Evolutionary conservation across 2,329 filamentous ascomycete species (phyloP).

Genomic region (Thelonectria discophora): DNA sequence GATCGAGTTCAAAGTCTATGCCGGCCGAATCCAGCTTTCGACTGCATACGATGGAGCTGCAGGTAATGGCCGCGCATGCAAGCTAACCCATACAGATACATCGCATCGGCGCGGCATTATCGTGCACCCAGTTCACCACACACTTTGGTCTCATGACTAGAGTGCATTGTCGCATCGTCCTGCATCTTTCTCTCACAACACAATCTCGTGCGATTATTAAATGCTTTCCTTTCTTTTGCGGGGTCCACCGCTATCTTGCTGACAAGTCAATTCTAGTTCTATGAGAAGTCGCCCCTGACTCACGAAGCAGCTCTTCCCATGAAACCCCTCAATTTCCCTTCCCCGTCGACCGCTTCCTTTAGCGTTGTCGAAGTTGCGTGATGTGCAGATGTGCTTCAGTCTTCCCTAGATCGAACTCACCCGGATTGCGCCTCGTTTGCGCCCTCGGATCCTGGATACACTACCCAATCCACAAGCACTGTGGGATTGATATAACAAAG

Average conservation of each 20-base stretch:
- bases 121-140: not conserved
- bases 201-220: not conserved
- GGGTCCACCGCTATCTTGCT: not conserved
- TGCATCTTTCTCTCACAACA: not conserved
- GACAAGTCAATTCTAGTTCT: conserved; percentile 8
- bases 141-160: not conserved
- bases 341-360: not conserved
- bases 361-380: not conserved
- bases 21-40: conserved; percentile 4
- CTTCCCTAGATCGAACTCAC: conserved; percentile 2
- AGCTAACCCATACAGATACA: not conserved
- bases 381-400: not conserved
- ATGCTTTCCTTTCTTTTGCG: conserved; percentile 8
- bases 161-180: not conserved
- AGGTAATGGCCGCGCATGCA: not conserved
- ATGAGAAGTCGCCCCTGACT: conserved; percentile 1
- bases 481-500: conserved; percentile 13
- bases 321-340: not conserved
- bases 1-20: conserved; percentile 4
- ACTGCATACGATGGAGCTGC: not conserved
- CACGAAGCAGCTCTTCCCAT: not conserved
- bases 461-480: conserved; percentile 10
- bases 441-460: conserved; percentile 4
- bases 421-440: conserved; percentile 1
- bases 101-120: not conserved